These are phyloP conservation scores for Blastomyces gilchristii DNA, from an alignment of 2,329 filamentous ascomycete species.

Conservation along the genomic window DNA sequence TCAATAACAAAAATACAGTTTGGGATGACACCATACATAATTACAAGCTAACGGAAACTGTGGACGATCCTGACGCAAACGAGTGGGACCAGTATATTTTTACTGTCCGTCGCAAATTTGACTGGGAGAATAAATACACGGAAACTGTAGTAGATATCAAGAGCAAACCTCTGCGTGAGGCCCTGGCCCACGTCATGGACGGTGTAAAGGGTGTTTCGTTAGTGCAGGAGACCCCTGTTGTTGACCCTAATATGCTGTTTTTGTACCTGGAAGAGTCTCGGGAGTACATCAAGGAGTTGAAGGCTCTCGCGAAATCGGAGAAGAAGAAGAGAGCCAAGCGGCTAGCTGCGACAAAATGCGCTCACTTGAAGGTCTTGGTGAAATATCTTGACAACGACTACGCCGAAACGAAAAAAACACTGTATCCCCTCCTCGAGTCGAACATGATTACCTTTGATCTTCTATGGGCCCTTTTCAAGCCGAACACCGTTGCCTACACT, in stretches of 20 bases:
- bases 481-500: slow-evolving; percentile 67
- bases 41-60: slow-evolving; percentile 58
- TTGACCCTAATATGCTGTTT: slow-evolving; percentile 63
- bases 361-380: slow-evolving; percentile 57
- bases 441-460: slow-evolving; percentile 83
- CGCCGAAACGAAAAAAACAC: slow-evolving; percentile 62
- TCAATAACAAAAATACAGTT: slow-evolving; percentile 22
- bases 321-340: slow-evolving; percentile 36
- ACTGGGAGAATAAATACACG: slow-evolving; percentile 72
- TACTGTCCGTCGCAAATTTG: slow-evolving; percentile 70
- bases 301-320: slow-evolving; percentile 51
- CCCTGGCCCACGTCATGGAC: slow-evolving; percentile 60
- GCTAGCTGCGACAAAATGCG: slow-evolving; percentile 29
- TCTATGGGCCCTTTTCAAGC: slow-evolving; percentile 81
- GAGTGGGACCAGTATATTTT: slow-evolving; percentile 74
- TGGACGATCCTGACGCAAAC: slow-evolving; percentile 50
- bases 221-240: slow-evolving; percentile 65
- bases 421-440: slow-evolving; percentile 69
- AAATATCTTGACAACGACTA: slow-evolving; percentile 77
- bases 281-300: slow-evolving; percentile 52
- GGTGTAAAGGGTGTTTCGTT: slow-evolving; percentile 68
- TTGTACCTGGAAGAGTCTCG: slow-evolving; percentile 72
- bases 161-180: slow-evolving; percentile 65
- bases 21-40: slow-evolving; percentile 51
- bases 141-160: slow-evolving; percentile 73